These are phyloP conservation scores for Aechmea fasciata DNA, from an alignment of 176 grass and related monocot genomes.

Conservation along the genomic window DNA sequence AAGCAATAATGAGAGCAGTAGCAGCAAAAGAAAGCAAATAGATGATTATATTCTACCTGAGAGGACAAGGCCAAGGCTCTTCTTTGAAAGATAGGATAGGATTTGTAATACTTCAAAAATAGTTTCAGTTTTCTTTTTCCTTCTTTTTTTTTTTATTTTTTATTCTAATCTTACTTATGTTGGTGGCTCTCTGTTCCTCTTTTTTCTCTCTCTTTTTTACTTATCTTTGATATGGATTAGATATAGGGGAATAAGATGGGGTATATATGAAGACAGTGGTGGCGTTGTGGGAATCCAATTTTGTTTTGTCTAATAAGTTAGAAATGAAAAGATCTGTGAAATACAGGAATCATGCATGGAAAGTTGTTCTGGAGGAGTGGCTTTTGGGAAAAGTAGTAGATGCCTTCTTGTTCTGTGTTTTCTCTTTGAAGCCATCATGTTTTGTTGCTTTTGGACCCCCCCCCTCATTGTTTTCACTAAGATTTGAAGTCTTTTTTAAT, in stretches of 20 bases:
- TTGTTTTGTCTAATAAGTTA: background rate
- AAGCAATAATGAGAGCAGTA: constrained; percentile 21
- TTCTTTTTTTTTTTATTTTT: no score
- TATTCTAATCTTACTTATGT: background rate
- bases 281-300: background rate
- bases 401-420: background rate
- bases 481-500: no score
- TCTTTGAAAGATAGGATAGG: constrained; percentile 9
- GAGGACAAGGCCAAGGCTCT: constrained; percentile 38
- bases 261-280: background rate
- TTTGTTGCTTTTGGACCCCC: background rate
- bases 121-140: background rate
- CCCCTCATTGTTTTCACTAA: no score
- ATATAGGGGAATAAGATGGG: background rate
- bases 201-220: background rate
- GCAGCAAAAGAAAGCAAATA: constrained; percentile 55
- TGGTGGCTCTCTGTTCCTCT: background rate
- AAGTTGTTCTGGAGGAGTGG: background rate
- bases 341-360: background rate
- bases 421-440: background rate
- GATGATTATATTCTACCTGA: constrained; percentile 39
- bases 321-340: background rate
- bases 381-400: background rate
- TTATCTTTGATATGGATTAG: background rate
- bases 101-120: background rate